Conservation (phyloP, 2,329 filamentous ascomycete genomes). For the Exophiala sp. region DNA sequence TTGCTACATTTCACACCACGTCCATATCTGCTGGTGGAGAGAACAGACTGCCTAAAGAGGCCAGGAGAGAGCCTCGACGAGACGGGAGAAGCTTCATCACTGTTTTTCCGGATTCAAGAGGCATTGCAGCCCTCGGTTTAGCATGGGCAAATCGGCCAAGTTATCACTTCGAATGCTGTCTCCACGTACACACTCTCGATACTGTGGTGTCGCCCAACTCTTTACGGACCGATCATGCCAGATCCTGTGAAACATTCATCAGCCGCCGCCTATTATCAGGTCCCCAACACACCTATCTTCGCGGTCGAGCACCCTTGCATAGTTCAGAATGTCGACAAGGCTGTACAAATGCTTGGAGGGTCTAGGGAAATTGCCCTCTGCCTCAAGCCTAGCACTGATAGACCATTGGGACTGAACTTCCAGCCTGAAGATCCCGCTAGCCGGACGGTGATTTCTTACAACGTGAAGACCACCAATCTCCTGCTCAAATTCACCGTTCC, state of each 20-base stretch:
- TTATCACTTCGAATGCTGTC: too few relatives aligned
- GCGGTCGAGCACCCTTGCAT: conserved; percentile 63
- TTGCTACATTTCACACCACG: too few relatives aligned
- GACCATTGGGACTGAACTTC: conserved; percentile 62
- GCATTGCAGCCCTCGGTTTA: too few relatives aligned
- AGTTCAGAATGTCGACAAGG: conserved; percentile 59
- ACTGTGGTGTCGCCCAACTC: too few relatives aligned
- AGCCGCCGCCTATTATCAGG: conserved; percentile 44
- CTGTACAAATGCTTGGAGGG: conserved; percentile 57
- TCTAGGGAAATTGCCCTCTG: conserved; percentile 50
- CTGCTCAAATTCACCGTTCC: conserved; percentile 82
- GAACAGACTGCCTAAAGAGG: too few relatives aligned
- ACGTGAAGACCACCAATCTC: conserved; percentile 71
- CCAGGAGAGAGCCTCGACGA: too few relatives aligned
- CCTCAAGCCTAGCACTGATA: conserved; percentile 42
- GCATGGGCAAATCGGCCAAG: too few relatives aligned
- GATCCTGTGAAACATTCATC: neutral
- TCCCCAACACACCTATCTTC: conserved; percentile 51
- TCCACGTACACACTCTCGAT: too few relatives aligned
- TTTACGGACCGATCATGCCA: conserved; percentile 4
- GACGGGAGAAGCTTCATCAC: too few relatives aligned
- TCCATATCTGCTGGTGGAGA: too few relatives aligned
- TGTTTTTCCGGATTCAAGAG: too few relatives aligned
- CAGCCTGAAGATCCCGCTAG: conserved; percentile 73
- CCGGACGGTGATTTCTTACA: conserved; percentile 70